Percentiles rank a stretch among this genome's conserved stretches.
phyloP scores from a whole-genome alignment of 192 early-diverging fungal genomes.

The Dispira simplex region DNA sequence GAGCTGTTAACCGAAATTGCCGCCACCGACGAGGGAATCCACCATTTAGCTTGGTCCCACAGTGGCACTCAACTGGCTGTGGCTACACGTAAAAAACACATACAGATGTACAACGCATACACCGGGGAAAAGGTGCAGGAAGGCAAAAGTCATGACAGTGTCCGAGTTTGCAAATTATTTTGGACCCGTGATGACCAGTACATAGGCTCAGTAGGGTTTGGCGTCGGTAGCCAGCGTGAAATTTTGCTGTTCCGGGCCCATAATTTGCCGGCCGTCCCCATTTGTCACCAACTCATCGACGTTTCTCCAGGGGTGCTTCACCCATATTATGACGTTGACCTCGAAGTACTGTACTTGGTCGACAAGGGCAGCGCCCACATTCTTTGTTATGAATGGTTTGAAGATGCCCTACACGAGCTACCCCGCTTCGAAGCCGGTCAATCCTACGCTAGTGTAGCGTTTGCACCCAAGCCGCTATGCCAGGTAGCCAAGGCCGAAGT shows the following conservation, averaged over 20 bases:
- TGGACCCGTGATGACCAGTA: constrained; percentile 40
- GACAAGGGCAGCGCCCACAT: constrained; percentile 69
- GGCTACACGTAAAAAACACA: constrained; percentile 43
- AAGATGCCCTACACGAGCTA: constrained; percentile 26
- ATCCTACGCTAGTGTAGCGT: constrained; percentile 51
- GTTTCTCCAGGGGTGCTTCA: constrained; percentile 60
- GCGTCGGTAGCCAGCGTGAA: constrained; percentile 53
- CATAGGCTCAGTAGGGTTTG: constrained; percentile 56
- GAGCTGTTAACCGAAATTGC: not conserved
- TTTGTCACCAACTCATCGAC: constrained; percentile 39
- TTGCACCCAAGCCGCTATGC: constrained; percentile 48
- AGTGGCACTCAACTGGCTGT: constrained; percentile 53
- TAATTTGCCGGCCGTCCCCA: constrained; percentile 20
- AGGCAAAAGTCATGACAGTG: constrained; percentile 49
- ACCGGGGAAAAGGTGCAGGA: constrained; percentile 36
- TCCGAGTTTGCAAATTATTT: constrained; percentile 40
- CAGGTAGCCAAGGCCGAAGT: constrained; percentile 58
- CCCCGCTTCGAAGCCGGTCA: constrained; percentile 41
- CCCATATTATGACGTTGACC: constrained; percentile 54
- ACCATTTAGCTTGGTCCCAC: constrained; percentile 30
- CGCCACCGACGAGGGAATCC: not conserved
- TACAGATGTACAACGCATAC: constrained; percentile 47
- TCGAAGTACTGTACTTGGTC: constrained; percentile 43
- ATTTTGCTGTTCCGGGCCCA: constrained; percentile 33
- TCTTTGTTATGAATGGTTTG: constrained; percentile 50